Conservation (phyloP, 257 asterid species). For the Solanum stenotomum region DNA sequence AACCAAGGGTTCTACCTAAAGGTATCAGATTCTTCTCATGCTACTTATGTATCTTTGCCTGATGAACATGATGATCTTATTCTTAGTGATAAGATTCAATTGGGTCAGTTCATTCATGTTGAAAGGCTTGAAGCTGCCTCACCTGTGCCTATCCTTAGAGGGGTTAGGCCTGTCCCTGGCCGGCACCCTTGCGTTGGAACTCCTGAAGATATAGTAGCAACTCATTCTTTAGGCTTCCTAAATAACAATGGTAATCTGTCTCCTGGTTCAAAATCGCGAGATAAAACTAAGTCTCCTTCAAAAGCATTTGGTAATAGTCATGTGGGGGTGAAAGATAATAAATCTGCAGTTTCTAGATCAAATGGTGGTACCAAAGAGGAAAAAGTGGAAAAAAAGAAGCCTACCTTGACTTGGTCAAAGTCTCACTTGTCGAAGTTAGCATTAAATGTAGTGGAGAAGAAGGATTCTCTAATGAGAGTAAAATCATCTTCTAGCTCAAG, state of each 20-base stretch:
- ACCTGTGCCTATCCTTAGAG: conserved; percentile 84
- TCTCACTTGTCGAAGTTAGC: conserved; percentile 67
- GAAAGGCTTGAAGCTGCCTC: conserved; percentile 92
- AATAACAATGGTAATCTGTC: conserved; percentile 42
- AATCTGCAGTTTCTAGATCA: conserved; percentile 22
- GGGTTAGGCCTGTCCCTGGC: conserved; percentile 82
- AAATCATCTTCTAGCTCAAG: conserved; percentile 69
- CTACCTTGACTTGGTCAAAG: conserved; percentile 64
- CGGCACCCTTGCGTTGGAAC: conserved; percentile 96
- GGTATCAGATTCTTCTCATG: conserved; percentile 99
- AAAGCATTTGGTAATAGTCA: conserved; percentile 17
- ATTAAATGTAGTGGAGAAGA: conserved; percentile 51
- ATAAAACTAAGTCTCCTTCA: conserved; percentile 27
- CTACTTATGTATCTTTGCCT: conserved; percentile 89
- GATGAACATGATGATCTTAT: conserved; percentile 91
- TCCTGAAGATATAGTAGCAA: conserved; percentile 89
- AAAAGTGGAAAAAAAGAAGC: conserved; percentile 35
- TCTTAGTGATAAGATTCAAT: conserved; percentile 87
- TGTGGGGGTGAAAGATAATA: conserved; percentile 32
- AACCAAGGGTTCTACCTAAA: conserved; percentile 93
- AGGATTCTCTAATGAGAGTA: conserved; percentile 41
- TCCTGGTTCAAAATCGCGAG: conserved; percentile 25
- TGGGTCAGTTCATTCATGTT: conserved; percentile 88
- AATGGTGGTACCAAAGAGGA: conserved; percentile 40
- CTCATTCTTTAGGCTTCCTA: conserved; percentile 79